Evolutionary conservation across 805 yeast genomes (phyloP).

Genomic region (Zygosaccharomyces bailii): DNA sequence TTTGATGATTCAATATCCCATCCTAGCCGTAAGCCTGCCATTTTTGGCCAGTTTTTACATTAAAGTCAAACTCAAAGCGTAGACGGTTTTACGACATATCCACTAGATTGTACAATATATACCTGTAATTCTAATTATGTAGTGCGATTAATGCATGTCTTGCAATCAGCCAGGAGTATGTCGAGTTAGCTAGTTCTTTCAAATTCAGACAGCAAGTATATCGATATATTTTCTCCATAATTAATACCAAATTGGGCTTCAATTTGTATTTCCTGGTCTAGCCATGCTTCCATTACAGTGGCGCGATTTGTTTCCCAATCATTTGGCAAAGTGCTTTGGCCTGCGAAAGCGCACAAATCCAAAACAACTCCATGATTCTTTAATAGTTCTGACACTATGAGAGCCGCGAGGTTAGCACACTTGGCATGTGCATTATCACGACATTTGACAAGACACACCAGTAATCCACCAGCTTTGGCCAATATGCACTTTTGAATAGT

Average conservation of each 20-base stretch:
- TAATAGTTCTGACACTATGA: conserved; percentile 73
- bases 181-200: conserved; percentile 31
- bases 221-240: conserved; percentile 63
- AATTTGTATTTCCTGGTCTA: conserved; percentile 43
- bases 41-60: conserved; percentile 44
- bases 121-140: not conserved
- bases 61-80: conserved; percentile 35
- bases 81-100: not conserved
- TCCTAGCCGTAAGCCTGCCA: conserved; percentile 68
- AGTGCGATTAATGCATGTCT: not conserved
- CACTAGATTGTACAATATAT: no score
- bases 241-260: conserved; percentile 53
- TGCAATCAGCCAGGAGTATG: not conserved
- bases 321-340: conserved; percentile 56
- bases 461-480: conserved; percentile 77
- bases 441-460: conserved; percentile 70
- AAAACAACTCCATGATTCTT: conserved; percentile 77
- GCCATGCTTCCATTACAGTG: conserved; percentile 55
- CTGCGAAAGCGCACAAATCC: conserved; percentile 80
- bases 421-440: conserved; percentile 44
- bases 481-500: conserved; percentile 54
- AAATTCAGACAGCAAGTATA: conserved; percentile 54
- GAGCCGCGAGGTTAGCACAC: conserved; percentile 71
- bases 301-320: conserved; percentile 78
- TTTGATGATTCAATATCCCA: conserved; percentile 68